Evolutionary conservation across 2,329 filamentous ascomycete genomes (phyloP).

Genomic region (Claviceps spartinae): DNA sequence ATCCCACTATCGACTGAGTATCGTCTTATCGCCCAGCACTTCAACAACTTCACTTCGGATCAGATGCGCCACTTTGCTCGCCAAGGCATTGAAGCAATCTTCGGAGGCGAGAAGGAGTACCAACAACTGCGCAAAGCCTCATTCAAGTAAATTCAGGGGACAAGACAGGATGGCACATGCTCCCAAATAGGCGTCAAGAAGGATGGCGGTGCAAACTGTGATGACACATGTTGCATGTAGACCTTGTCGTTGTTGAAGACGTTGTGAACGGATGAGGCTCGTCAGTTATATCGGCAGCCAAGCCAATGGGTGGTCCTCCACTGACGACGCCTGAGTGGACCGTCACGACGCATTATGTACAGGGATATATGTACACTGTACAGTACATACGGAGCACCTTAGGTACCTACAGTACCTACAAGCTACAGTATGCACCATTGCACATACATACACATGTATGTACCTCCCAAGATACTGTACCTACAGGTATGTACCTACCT

Average conservation of each 20-base stretch:
- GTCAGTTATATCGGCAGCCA: background rate
- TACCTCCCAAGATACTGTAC: no score
- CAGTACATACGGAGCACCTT: no score
- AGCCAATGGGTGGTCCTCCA: slow-evolving; percentile 3
- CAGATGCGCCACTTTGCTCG: slow-evolving; percentile 42
- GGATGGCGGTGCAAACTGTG: background rate
- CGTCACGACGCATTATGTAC: no score
- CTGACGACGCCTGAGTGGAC: background rate
- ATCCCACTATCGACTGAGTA: slow-evolving; percentile 69
- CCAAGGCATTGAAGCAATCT: slow-evolving; percentile 51
- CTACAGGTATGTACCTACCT: no score
- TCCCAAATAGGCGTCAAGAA: background rate
- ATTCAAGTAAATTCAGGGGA: slow-evolving; percentile 14
- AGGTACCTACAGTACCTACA: no score
- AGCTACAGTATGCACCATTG: no score
- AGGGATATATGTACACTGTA: no score
- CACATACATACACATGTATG: no score
- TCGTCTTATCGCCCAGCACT: slow-evolving; percentile 56
- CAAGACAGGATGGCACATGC: background rate
- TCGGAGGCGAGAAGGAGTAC: slow-evolving; percentile 50
- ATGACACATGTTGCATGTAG: background rate
- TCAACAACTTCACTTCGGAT: slow-evolving; percentile 34
- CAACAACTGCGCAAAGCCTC: slow-evolving; percentile 36
- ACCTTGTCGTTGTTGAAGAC: no score
- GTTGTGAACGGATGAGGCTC: no score